Conservation (phyloP, 768 basidiomycete species). For the Mycena kentingensis region DNA sequence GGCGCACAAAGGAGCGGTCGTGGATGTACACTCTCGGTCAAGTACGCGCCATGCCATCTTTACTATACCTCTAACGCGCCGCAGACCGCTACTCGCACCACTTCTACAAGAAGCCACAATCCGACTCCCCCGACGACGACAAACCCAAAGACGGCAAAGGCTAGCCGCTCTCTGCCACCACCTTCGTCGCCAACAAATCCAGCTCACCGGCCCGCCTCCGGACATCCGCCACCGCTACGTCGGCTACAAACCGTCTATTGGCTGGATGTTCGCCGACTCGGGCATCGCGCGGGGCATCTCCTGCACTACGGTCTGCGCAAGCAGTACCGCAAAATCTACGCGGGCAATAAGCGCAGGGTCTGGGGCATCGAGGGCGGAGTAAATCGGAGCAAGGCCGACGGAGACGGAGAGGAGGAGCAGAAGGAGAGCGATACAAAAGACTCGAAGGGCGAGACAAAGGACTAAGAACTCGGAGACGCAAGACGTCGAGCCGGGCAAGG, state of each 20-base stretch:
- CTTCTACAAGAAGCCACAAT: conserved; percentile 34
- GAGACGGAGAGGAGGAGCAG: too few relatives aligned
- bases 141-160: conserved; percentile 19
- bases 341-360: conserved; percentile 37
- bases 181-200: conserved; percentile 48
- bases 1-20: conserved; percentile 23
- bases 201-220: conserved; percentile 46
- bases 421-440: too few relatives aligned
- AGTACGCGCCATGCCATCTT: conserved; percentile 30
- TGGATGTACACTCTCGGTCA: conserved; percentile 42
- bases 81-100: conserved; percentile 37
- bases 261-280: conserved; percentile 41
- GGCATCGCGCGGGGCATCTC: conserved; percentile 37
- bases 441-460: too few relatives aligned
- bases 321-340: conserved; percentile 43
- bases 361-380: conserved; percentile 33
- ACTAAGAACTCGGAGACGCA: too few relatives aligned
- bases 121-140: conserved; percentile 17
- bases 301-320: conserved; percentile 41
- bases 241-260: conserved; percentile 43
- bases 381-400: conserved; percentile 1
- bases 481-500: neutral
- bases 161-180: conserved; percentile 25
- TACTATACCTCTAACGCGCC: neutral
- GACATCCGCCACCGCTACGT: conserved; percentile 38